phyloP scores from a whole-genome alignment of 805 yeast genomes.

The Ogataea degrootiae region DNA sequence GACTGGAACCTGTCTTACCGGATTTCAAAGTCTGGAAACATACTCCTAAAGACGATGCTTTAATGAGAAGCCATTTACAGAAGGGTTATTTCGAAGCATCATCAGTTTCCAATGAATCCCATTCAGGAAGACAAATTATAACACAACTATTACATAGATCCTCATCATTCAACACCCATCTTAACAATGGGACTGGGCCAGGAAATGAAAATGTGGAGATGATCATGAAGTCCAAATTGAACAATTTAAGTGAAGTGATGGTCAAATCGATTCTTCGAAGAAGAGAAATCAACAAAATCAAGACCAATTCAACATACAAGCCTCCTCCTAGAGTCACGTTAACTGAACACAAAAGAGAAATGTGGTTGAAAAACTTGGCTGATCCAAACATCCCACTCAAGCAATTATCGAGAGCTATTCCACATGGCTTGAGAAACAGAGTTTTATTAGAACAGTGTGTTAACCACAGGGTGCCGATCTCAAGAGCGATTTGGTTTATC shows the following conservation, averaged over 20 bases:
- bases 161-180: conserved; percentile 18
- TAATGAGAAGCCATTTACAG: conserved; percentile 53
- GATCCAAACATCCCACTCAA: conserved; percentile 60
- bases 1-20: conserved; percentile 42
- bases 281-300: conserved; percentile 39
- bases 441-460: conserved; percentile 70
- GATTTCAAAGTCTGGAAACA: conserved; percentile 74
- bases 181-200: not conserved
- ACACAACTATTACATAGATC: conserved; percentile 29
- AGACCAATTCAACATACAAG: conserved; percentile 52
- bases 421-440: conserved; percentile 83
- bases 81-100: conserved; percentile 70
- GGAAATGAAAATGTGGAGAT: conserved; percentile 9
- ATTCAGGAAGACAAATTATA: conserved; percentile 60
- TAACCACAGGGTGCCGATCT: conserved; percentile 60
- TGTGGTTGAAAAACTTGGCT: conserved; percentile 82
- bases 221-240: conserved; percentile 21
- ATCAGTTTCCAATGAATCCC: conserved; percentile 58
- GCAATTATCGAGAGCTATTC: conserved; percentile 70
- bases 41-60: conserved; percentile 46
- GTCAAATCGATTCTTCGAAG: conserved; percentile 45
- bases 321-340: conserved; percentile 89
- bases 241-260: conserved; percentile 45
- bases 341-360: conserved; percentile 79
- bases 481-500: conserved; percentile 89